phyloP scores from a whole-genome alignment of 2,329 filamentous ascomycete species.

The Xylariaceae sp. region DNA sequence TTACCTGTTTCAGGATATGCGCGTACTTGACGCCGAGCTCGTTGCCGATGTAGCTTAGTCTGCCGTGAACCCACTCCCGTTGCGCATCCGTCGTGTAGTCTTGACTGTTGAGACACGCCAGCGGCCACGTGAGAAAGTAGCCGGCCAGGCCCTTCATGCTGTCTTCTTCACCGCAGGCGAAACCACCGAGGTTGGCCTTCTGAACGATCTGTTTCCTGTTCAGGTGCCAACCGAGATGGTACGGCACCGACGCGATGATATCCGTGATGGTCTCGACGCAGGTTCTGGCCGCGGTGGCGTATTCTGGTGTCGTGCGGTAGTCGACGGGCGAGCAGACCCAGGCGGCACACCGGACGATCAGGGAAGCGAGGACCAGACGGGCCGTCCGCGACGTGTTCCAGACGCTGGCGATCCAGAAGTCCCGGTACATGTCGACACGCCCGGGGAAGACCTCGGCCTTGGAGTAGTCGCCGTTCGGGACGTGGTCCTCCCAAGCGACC shows the following conservation, averaged over 20 bases:
- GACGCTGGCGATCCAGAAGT: slow-evolving; percentile 60
- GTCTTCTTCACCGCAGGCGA: slow-evolving; percentile 54
- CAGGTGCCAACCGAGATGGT: slow-evolving; percentile 61
- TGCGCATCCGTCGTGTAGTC: slow-evolving; percentile 64
- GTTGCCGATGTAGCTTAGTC: slow-evolving; percentile 57
- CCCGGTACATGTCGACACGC: slow-evolving; percentile 60
- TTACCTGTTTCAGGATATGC: slow-evolving; percentile 48
- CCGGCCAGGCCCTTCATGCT: slow-evolving; percentile 58
- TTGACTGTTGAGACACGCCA: slow-evolving; percentile 56
- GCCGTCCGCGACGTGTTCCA: slow-evolving; percentile 60
- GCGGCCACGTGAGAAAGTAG: slow-evolving; percentile 62
- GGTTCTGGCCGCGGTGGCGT: slow-evolving; percentile 55
- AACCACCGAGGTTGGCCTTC: slow-evolving; percentile 37
- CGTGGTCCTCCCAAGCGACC: slow-evolving; percentile 59
- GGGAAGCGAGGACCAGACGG: slow-evolving; percentile 56
- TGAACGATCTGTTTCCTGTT: slow-evolving; percentile 46
- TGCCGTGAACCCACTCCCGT: slow-evolving; percentile 56
- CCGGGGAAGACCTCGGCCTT: slow-evolving; percentile 62
- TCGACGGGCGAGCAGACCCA: slow-evolving; percentile 64
- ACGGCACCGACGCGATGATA: slow-evolving; percentile 64
- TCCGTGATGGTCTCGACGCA: slow-evolving; percentile 59
- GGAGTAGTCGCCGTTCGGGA: slow-evolving; percentile 54
- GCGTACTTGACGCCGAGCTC: slow-evolving; percentile 62
- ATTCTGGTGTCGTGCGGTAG: slow-evolving; percentile 65
- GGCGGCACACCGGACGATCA: slow-evolving; percentile 61